Evolutionary conservation across 2,329 filamentous ascomycete genomes (phyloP).

Genomic region (Hypoxylon sp.): DNA sequence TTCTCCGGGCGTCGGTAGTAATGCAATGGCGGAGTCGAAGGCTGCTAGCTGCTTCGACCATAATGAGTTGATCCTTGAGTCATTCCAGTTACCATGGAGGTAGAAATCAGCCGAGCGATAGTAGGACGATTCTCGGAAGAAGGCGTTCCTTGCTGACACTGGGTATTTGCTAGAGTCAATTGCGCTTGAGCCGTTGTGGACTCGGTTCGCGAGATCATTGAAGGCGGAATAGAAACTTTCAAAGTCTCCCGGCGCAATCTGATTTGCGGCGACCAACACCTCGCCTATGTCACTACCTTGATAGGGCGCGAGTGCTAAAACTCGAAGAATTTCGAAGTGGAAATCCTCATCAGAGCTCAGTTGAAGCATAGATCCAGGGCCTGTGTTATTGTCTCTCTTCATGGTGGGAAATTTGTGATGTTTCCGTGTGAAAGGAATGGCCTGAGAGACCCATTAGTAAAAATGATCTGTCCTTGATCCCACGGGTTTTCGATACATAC

Average conservation of each 20-base stretch:
- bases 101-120: constrained; percentile 56
- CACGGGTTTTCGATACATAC: constrained; percentile 17
- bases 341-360: constrained; percentile 46
- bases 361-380: constrained; percentile 40
- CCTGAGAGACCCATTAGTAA: constrained; percentile 21
- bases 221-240: constrained; percentile 47
- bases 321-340: constrained; percentile 48
- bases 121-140: constrained; percentile 55
- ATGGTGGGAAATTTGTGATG: neutral
- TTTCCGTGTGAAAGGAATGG: constrained; percentile 6
- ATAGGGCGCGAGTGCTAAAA: constrained; percentile 42
- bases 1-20: constrained; percentile 52
- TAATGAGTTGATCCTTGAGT: constrained; percentile 52
- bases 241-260: constrained; percentile 47
- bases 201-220: constrained; percentile 42
- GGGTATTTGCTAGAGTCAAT: constrained; percentile 42
- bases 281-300: constrained; percentile 49
- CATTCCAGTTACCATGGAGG: constrained; percentile 54
- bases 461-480: neutral
- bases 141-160: constrained; percentile 49
- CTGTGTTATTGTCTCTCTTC: constrained; percentile 31
- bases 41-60: constrained; percentile 51
- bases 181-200: constrained; percentile 35
- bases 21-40: constrained; percentile 51
- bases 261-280: constrained; percentile 48